phyloP scores from a whole-genome alignment of 2,329 filamentous ascomycete genomes.

The Teratosphaeria zuluensis region DNA sequence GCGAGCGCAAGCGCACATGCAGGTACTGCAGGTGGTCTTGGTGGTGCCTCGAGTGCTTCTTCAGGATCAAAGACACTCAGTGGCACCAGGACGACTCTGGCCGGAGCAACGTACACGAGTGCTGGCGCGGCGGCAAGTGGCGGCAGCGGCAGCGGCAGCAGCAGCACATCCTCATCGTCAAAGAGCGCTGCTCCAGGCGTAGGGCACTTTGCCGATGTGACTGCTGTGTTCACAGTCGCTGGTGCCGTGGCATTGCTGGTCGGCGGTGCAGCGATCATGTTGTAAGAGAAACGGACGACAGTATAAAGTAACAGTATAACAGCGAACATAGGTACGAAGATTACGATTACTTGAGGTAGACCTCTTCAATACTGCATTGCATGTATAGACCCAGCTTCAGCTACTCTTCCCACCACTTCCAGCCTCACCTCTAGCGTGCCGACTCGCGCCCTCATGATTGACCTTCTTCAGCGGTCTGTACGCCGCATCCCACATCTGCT shows the following conservation, averaged over 20 bases:
- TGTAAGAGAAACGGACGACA: background rate
- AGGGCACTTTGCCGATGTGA: background rate
- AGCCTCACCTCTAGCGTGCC: slow-evolving; percentile 4
- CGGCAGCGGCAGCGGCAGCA: background rate
- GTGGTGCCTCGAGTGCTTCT: background rate
- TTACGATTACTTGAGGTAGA: background rate
- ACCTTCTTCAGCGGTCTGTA: slow-evolving; percentile 58
- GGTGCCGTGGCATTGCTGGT: background rate
- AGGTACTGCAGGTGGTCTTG: background rate
- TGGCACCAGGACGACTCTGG: background rate
- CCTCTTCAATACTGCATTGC: background rate
- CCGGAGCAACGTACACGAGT: background rate
- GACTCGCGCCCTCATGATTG: background rate
- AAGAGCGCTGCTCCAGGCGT: background rate
- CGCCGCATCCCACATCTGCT: slow-evolving; percentile 70
- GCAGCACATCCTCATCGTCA: background rate
- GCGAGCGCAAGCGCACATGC: background rate
- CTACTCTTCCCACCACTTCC: slow-evolving; percentile 1
- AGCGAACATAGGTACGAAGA: background rate
- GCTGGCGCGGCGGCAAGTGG: background rate
- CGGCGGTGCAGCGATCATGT: background rate
- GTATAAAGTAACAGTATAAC: background rate
- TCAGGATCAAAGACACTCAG: background rate
- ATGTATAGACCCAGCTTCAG: background rate
- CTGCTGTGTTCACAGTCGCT: background rate